Base-by-base conservation (phyloP, 75 land plant genomes). In the Cupressus sempervirens region DNA sequence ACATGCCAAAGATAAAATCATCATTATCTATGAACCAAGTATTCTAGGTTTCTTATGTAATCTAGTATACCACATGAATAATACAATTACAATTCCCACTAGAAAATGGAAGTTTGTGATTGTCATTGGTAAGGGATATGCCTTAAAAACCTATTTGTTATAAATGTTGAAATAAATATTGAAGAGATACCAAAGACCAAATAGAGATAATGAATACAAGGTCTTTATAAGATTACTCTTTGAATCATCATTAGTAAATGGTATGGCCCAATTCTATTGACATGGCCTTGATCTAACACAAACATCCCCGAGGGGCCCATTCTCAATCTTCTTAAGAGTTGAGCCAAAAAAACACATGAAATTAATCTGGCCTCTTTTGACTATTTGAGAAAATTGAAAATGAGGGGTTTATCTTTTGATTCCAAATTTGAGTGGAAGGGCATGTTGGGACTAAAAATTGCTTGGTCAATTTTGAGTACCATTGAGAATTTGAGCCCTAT, bases 131-230 rank as follows among this genome's bases (percentile, higher is more conserved):
- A 84, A 94, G 1, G 88, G 93, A 82, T 76, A 96, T 26, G 91
- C 96, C 84, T 98, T 93, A 85, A 98, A 75, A 85, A 98, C 98
- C 99, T 97, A 94, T 86, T 97, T 97, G 91, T 95, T 95, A 88
- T 95, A 95, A 85, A 97, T 94, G 83, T 97, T 97, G 94, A 97
- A 95, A 90, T 91, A 95, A 86, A 95, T 95, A 85, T 97, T 97
- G 93, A 97, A 97, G 50, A 93, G 82, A 82, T 94, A 95, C 99
- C 99, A 97, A 12, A 94, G 88, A 20, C 92, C 98, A 68, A 97
- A 93, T 48, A 95, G 86, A 9, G 84, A 80, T 5, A 93, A 94
- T 35, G 95, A 89, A 86, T 84, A 84, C 86, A 97, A 85, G 13
- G 93, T 93, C 83, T 88, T 84, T 41, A 26, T 29, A 81, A 88